phyloP scores from a whole-genome alignment of 2,329 filamentous ascomycete genomes.

The Fusarium protoensiforme region DNA sequence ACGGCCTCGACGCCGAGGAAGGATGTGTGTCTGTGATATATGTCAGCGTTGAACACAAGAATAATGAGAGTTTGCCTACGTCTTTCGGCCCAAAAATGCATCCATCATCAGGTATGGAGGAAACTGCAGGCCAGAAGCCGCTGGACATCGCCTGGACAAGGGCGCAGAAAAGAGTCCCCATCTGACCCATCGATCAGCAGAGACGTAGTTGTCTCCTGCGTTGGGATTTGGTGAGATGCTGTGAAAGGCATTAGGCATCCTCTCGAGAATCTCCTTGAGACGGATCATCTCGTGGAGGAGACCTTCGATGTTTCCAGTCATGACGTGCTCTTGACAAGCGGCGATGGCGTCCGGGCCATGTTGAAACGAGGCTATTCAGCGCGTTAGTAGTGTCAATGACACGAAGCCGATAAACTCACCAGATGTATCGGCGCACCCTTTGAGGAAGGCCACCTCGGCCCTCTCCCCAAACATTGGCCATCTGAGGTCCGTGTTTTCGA shows the following conservation, averaged over 20 bases:
- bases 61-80: not conserved
- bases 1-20: constrained; percentile 64
- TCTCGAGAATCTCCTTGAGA: constrained; percentile 63
- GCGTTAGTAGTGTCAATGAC: not conserved
- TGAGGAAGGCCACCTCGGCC: constrained; percentile 63
- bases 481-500: constrained; percentile 64
- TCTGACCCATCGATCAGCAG: constrained; percentile 60
- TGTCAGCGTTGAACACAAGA: not conserved
- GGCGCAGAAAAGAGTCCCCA: constrained; percentile 64
- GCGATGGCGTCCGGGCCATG: constrained; percentile 63
- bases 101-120: constrained; percentile 66
- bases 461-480: constrained; percentile 66
- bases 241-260: constrained; percentile 65
- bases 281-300: constrained; percentile 62
- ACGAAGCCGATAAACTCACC: constrained; percentile 14
- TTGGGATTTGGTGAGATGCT: constrained; percentile 64
- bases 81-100: constrained; percentile 63
- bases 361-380: constrained; percentile 54
- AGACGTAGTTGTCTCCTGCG: constrained; percentile 62
- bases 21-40: constrained; percentile 40
- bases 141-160: constrained; percentile 61
- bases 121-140: constrained; percentile 63
- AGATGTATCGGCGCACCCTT: constrained; percentile 59
- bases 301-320: constrained; percentile 62
- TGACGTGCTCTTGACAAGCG: constrained; percentile 64